Evolutionary conservation across 805 yeast genomes (phyloP), one percentile per base, ranked within the genome.

Genomic region (Saturnispora hagleri): DNA sequence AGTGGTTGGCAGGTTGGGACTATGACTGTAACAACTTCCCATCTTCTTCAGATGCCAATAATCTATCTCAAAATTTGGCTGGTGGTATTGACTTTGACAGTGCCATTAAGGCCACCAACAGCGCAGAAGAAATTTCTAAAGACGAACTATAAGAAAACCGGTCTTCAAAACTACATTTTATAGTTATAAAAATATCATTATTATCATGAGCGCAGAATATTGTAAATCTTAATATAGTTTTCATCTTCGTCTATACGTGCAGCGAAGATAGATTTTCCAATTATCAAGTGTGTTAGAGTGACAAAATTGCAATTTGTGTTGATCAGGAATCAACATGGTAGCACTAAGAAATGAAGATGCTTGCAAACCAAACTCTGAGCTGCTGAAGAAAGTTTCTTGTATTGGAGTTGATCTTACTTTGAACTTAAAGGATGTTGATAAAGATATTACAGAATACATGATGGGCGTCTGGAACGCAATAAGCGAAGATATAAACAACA

Each of bases 1-100:
- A 80, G 69, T 66, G 80, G 59, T 57, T 86, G 33, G 55, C 72
- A 3, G 73, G 79, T 40, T 93, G 98, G 99, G 99, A 93, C 74
- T 93, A 82, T 64, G 85, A 84, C 62, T 93, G 99, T 71, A 72
- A 70, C 55, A 59, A 73, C 13, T 89, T 78, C 66, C 72, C 72
- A 42, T 66, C 60, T 7, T 48, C 38, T 15, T 55, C 51, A 31
- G 53, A 54, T 36, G 38, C 41, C 13, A 17, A 26, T 24, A 49
- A 43, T 26, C 27, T 49, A 17, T 35, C 47, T n/a, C 43, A 49
- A 49, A 28, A 49, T 13, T 44, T 49, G 18, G 51, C 47, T 5
- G 52, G 56, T 48, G 53, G 56, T 17, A 36, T 55, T 44, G 51
- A 60, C 35, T 58, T 60, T 38, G 56, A 59, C 24, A 48, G 52